phyloP scores from a whole-genome alignment of 176 grass and related monocot species.

The Poa pratensis region DNA sequence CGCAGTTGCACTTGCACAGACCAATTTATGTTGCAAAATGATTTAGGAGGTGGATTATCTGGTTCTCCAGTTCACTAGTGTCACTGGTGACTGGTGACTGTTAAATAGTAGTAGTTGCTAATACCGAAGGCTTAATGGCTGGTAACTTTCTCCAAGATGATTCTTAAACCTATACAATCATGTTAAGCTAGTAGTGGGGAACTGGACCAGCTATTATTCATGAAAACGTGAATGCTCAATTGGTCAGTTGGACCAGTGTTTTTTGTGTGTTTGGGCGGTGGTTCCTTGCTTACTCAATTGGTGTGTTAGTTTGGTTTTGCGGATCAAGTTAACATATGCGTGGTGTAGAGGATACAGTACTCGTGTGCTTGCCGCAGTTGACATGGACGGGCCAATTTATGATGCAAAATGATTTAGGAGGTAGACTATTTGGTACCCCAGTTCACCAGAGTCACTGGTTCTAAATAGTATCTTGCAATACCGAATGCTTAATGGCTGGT shows the following conservation, averaged over 20 bases:
- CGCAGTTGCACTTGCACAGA: background rate
- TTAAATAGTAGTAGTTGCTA: background rate
- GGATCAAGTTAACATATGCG: background rate
- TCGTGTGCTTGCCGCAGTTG: background rate
- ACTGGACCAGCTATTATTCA: background rate
- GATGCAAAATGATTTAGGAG: background rate
- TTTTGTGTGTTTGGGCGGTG: background rate
- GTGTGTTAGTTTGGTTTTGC: background rate
- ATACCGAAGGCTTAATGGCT: background rate
- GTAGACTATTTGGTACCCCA: background rate
- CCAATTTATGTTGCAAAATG: background rate
- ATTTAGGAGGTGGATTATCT: background rate
- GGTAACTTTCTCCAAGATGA: background rate
- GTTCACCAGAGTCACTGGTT: background rate
- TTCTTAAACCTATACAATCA: background rate
- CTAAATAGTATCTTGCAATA: background rate
- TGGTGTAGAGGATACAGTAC: background rate
- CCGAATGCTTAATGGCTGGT: background rate
- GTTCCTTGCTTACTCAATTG: conserved; percentile 3
- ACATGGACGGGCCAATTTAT: background rate
- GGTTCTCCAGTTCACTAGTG: background rate
- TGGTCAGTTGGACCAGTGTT: background rate
- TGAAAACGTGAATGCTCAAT: background rate
- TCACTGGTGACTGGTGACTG: background rate
- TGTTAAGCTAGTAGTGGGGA: background rate